Evolutionary conservation across 805 yeast genomes (phyloP).

Genomic region (Scheffersomyces lignosus): DNA sequence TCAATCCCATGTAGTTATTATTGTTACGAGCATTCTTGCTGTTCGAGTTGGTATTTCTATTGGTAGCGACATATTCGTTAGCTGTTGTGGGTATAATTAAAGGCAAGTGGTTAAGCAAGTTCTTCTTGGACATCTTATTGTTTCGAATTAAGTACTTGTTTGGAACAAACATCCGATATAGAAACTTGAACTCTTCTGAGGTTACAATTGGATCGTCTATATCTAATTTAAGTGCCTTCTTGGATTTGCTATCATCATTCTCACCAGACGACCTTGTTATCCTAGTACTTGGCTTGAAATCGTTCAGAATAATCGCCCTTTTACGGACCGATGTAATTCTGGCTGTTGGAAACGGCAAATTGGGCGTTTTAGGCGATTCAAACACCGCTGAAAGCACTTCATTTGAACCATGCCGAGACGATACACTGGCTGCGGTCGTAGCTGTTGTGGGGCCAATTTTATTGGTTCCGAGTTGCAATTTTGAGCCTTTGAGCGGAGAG

Average conservation of each 20-base stretch:
- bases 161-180: conserved; percentile 36
- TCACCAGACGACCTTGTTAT: no score
- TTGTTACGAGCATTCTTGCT: conserved; percentile 3
- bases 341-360: conserved; percentile 2
- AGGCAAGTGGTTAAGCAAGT: conserved; percentile 30
- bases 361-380: conserved; percentile 1
- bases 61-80: conserved; percentile 3
- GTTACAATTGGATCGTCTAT: conserved; percentile 20
- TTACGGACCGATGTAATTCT: neutral
- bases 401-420: conserved; percentile 1
- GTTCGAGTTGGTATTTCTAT: conserved; percentile 8
- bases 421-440: conserved; percentile 3
- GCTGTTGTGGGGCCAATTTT: conserved; percentile 3
- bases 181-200: conserved; percentile 32
- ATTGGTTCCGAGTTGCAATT: conserved; percentile 1
- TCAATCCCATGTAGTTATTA: conserved; percentile 12
- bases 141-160: conserved; percentile 30
- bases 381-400: neutral
- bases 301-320: conserved; percentile 8
- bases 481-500: no score
- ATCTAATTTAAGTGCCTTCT: no score
- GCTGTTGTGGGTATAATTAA: conserved; percentile 17
- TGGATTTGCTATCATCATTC: no score
- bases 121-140: conserved; percentile 24
- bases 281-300: conserved; percentile 6